These are phyloP conservation scores for Globisporangium paroecandrum DNA, from an alignment of 352 stramenopile genomes.

Conservation along the genomic window DNA sequence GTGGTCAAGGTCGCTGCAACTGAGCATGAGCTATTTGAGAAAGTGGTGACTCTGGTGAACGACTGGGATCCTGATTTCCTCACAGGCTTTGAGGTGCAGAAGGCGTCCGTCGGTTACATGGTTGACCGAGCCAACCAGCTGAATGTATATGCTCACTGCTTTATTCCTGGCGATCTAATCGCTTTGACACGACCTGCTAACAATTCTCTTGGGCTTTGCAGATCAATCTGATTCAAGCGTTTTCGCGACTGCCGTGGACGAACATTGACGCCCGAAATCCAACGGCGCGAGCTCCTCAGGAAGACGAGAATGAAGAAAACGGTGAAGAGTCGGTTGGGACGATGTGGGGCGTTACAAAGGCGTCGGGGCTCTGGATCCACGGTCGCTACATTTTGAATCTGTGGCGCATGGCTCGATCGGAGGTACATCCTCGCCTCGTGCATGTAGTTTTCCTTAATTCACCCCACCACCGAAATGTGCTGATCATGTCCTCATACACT, in stretches of 20 bases:
- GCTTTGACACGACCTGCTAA: neutral
- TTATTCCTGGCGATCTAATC: neutral
- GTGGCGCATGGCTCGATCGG: constrained; percentile 86
- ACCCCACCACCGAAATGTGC: neutral
- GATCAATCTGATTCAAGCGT: constrained; percentile 70
- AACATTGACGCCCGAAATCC: constrained; percentile 58
- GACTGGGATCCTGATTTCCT: constrained; percentile 89
- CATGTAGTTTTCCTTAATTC: neutral
- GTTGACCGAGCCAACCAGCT: constrained; percentile 61
- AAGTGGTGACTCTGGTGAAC: constrained; percentile 51
- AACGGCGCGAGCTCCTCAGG: constrained; percentile 20
- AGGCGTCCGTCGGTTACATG: constrained; percentile 73
- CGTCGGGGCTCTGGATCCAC: constrained; percentile 86
- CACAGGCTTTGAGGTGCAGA: constrained; percentile 85
- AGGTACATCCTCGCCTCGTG: constrained; percentile 33
- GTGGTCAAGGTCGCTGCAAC: constrained; percentile 29
- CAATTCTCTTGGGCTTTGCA: constrained; percentile 7
- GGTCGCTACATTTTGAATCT: constrained; percentile 90
- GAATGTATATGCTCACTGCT: constrained; percentile 24
- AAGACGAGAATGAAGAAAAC: constrained; percentile 28
- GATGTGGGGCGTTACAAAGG: constrained; percentile 74
- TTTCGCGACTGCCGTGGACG: constrained; percentile 53
- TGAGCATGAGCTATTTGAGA: constrained; percentile 60
- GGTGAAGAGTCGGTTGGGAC: constrained; percentile 54
- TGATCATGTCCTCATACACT: neutral